A percentile compares a stretch with the other conserved stretches of the same genome.
Evolutionary conservation across 257 asterid genomes (phyloP).

Genomic region (Solanum appendiculatum): DNA sequence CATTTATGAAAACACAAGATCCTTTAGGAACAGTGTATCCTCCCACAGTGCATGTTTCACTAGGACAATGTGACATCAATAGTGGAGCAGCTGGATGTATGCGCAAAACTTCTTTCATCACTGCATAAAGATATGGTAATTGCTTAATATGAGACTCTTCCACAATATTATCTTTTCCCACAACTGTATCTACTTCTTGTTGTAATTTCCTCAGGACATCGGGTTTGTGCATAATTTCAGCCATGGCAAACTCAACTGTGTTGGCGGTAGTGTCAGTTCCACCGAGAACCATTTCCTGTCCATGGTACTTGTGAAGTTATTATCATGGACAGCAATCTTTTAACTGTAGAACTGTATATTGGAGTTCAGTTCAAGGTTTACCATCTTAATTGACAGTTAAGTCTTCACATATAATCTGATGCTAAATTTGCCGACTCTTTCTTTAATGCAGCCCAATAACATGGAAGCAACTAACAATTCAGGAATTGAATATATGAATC

Average conservation of each 20-base stretch:
- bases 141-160: conserved; percentile 47
- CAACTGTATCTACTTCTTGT: conserved; percentile 37
- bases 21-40: conserved; percentile 46
- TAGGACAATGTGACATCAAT: conserved; percentile 60
- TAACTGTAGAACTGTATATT: no score
- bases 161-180: conserved; percentile 29
- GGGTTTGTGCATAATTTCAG: conserved; percentile 58
- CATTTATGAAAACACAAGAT: conserved; percentile 47
- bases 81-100: conserved; percentile 58
- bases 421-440: neutral
- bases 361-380: neutral
- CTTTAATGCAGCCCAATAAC: no score
- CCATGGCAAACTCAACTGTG: conserved; percentile 50
- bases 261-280: conserved; percentile 70
- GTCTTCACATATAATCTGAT: neutral
- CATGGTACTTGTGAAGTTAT: neutral
- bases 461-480: no score
- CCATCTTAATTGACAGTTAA: neutral
- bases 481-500: no score
- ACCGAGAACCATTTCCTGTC: conserved; percentile 62
- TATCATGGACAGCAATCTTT: neutral
- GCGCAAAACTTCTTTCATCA: conserved; percentile 46
- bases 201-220: conserved; percentile 27
- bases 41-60: conserved; percentile 31
- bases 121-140: conserved; percentile 40